Conservation (phyloP, 129 eudicot species). For the Saposhnikovia divaricata region DNA sequence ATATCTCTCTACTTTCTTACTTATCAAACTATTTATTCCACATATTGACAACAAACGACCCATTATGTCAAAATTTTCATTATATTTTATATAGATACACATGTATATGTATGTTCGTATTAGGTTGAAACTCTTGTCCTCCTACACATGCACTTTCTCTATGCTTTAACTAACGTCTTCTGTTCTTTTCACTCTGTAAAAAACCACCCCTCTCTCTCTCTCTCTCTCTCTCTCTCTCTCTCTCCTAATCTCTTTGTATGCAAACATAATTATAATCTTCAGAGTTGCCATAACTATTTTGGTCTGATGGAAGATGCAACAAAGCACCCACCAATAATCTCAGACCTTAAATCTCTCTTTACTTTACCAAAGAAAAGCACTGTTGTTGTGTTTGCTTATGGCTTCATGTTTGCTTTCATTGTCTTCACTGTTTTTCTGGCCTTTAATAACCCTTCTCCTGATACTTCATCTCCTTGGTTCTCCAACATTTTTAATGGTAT, state of each 20-base stretch:
- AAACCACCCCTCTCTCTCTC: background rate
- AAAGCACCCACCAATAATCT: constrained; percentile 57
- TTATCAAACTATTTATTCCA: background rate
- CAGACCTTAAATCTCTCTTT: constrained; percentile 52
- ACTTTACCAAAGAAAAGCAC: constrained; percentile 42
- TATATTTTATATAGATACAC: background rate
- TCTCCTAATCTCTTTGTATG: background rate
- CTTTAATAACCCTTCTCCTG: constrained; percentile 52
- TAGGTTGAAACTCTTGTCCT: background rate
- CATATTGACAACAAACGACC: background rate
- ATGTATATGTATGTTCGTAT: background rate
- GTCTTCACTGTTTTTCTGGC: constrained; percentile 39
- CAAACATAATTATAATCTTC: background rate
- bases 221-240: background rate
- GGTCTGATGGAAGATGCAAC: constrained; percentile 28
- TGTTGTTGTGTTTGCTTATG: constrained; percentile 49
- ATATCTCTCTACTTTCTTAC: background rate
- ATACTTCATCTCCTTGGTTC: constrained; percentile 54
- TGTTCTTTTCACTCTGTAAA: background rate
- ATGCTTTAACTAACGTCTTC: background rate
- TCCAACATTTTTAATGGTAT: constrained; percentile 34
- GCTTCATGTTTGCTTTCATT: constrained; percentile 48
- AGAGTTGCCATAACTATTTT: background rate
- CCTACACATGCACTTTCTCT: background rate
- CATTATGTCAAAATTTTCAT: background rate